phyloP scores from a whole-genome alignment of 805 yeast species.

The Candida maltosa region DNA sequence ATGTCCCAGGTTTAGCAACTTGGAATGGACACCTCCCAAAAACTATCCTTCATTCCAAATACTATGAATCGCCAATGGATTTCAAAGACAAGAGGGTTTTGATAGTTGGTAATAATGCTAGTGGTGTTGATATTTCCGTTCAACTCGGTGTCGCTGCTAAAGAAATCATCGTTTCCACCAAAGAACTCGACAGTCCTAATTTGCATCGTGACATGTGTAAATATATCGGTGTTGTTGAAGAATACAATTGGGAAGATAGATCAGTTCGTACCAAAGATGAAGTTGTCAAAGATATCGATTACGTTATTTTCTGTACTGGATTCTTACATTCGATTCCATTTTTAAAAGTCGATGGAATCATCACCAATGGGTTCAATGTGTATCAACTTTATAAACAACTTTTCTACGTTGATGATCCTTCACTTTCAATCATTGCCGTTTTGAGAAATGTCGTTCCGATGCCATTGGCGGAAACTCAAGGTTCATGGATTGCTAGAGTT shows the following conservation, averaged over 20 bases:
- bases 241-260: slow-evolving; percentile 26
- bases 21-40: slow-evolving; percentile 24
- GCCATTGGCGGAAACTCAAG: slow-evolving; percentile 50
- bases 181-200: slow-evolving; percentile 44
- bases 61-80: slow-evolving; percentile 20
- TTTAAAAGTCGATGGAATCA: slow-evolving; percentile 16
- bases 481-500: slow-evolving; percentile 38
- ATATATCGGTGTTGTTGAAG: slow-evolving; percentile 11
- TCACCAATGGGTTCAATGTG: slow-evolving; percentile 34
- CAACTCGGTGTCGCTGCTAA: slow-evolving; percentile 47
- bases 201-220: slow-evolving; percentile 36
- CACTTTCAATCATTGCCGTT: slow-evolving; percentile 39
- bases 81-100: slow-evolving; percentile 44
- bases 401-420: slow-evolving; percentile 44
- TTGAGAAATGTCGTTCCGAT: slow-evolving; percentile 48
- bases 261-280: slow-evolving; percentile 25
- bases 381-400: slow-evolving; percentile 44
- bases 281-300: slow-evolving; percentile 20
- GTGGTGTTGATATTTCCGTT: slow-evolving; percentile 70
- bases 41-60: slow-evolving; percentile 31
- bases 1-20: slow-evolving; percentile 24
- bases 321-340: slow-evolving; percentile 36
- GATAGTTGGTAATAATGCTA: slow-evolving; percentile 74
- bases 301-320: slow-evolving; percentile 36
- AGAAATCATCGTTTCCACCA: slow-evolving; percentile 17